phyloP scores from a whole-genome alignment of 2,329 filamentous ascomycete genomes.

The Colletotrichum liaoningense region DNA sequence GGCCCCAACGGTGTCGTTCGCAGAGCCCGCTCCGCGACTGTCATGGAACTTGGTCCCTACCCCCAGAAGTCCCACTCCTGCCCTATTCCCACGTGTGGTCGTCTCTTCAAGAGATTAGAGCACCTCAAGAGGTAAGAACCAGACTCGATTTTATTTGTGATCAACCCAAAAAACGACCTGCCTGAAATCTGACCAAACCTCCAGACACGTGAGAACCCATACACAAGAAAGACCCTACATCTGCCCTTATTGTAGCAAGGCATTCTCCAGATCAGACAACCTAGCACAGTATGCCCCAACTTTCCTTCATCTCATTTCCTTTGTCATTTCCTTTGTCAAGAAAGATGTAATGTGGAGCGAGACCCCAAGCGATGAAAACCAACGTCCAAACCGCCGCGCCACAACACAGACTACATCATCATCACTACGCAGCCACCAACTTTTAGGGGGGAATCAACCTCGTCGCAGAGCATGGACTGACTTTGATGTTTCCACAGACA shows the following conservation, averaged over 20 bases:
- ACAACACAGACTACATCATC: conserved; percentile 45
- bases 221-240: conserved; percentile 99
- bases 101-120: conserved; percentile 98
- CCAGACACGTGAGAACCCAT: conserved; percentile 97
- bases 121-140: conserved; percentile 94
- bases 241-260: conserved; percentile 98
- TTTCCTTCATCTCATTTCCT: conserved; percentile 51
- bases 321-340: conserved; percentile 47
- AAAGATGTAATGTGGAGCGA: conserved; percentile 52
- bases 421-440: conserved; percentile 44
- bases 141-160: conserved; percentile 52
- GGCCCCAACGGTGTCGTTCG: conserved; percentile 82
- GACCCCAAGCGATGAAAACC: conserved; percentile 42
- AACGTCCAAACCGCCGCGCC: conserved; percentile 45
- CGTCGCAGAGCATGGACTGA: conserved; percentile 47
- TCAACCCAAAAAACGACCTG: conserved; percentile 47
- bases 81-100: conserved; percentile 97
- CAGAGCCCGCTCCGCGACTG: conserved; percentile 91
- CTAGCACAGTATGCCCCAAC: conserved; percentile 85
- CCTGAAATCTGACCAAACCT: conserved; percentile 59
- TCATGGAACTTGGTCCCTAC: conserved; percentile 96
- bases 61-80: conserved; percentile 98
- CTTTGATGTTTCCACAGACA: conserved; percentile 73
- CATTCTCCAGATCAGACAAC: conserved; percentile 98
- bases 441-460: background rate